phyloP scores from a whole-genome alignment of 1,139 yeast species.

The Kurtzmaniella quercitrusa region DNA sequence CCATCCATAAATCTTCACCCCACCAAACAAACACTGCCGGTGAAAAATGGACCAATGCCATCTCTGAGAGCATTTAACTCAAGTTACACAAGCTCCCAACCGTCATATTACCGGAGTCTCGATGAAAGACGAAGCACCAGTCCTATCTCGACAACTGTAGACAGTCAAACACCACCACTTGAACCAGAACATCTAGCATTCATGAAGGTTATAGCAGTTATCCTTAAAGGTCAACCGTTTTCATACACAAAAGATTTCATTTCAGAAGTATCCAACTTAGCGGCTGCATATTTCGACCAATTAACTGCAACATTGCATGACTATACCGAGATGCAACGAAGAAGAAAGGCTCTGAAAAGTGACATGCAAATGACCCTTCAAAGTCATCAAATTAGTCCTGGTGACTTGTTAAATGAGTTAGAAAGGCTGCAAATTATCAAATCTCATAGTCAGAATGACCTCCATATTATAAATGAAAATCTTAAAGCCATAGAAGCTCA shows the following conservation, averaged over 20 bases:
- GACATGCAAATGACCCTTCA: constrained; percentile 53
- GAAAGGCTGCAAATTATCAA: constrained; percentile 14
- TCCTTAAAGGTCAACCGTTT: constrained; percentile 35
- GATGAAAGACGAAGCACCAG: not conserved
- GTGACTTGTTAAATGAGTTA: constrained; percentile 43
- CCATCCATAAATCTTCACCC: not conserved
- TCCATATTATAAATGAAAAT: constrained; percentile 3
- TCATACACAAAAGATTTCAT: constrained; percentile 41
- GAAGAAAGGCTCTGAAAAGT: constrained; percentile 52
- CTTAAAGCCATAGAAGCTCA: constrained; percentile 4
- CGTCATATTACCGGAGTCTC: not conserved
- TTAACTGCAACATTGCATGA: constrained; percentile 46
- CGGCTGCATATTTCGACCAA: constrained; percentile 47
- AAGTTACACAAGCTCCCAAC: not conserved
- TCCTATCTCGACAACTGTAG: not conserved
- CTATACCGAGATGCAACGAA: constrained; percentile 63
- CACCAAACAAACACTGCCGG: not conserved
- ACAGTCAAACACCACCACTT: not conserved
- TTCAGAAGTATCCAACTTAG: constrained; percentile 41
- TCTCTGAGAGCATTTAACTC: not conserved
- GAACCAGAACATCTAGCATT: constrained; percentile 10
- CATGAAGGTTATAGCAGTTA: constrained; percentile 27
- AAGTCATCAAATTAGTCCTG: constrained; percentile 40
- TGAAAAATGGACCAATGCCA: not conserved
- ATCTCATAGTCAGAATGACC: constrained; percentile 5